Percentiles rank a stretch among this genome's conserved stretches.
These are phyloP conservation scores for Entomortierella lignicola DNA, from an alignment of 192 early-diverging fungal genomes.

Conservation along the genomic window DNA sequence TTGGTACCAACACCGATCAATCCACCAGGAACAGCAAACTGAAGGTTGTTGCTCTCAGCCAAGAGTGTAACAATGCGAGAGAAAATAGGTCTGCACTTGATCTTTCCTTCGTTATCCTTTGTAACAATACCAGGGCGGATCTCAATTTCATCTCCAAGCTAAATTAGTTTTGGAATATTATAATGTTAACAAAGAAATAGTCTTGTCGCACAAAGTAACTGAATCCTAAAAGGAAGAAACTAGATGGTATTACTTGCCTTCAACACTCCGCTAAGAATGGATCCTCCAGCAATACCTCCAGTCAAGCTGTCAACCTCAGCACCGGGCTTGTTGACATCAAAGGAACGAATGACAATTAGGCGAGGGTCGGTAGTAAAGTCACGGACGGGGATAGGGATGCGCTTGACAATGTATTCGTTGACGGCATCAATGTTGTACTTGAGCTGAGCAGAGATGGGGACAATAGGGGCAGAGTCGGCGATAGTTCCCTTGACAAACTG, in stretches of 20 bases:
- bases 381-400: conserved; percentile 93
- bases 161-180: conserved; percentile 20
- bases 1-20: conserved; percentile 97
- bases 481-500: conserved; percentile 94
- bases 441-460: conserved; percentile 98
- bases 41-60: conserved; percentile 89
- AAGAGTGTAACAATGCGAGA: conserved; percentile 89
- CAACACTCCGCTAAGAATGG: conserved; percentile 91
- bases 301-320: conserved; percentile 90
- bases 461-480: conserved; percentile 93
- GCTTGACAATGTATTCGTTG: conserved; percentile 97
- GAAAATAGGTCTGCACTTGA: conserved; percentile 87
- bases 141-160: conserved; percentile 95
- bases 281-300: conserved; percentile 98
- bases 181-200: background rate
- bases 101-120: conserved; percentile 86
- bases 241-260: conserved; percentile 54
- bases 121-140: conserved; percentile 94
- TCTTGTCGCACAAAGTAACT: too few species aligned
- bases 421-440: conserved; percentile 99
- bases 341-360: conserved; percentile 97
- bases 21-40: conserved; percentile 99
- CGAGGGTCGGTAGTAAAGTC: conserved; percentile 93
- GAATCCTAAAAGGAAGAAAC: too few species aligned
- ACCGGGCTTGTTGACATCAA: conserved; percentile 99